Percentiles rank a stretch among this genome's conserved stretches.
Conservation (phyloP, 1,284 basidiomycete genomes). For the Puccinia hordei region DNA sequence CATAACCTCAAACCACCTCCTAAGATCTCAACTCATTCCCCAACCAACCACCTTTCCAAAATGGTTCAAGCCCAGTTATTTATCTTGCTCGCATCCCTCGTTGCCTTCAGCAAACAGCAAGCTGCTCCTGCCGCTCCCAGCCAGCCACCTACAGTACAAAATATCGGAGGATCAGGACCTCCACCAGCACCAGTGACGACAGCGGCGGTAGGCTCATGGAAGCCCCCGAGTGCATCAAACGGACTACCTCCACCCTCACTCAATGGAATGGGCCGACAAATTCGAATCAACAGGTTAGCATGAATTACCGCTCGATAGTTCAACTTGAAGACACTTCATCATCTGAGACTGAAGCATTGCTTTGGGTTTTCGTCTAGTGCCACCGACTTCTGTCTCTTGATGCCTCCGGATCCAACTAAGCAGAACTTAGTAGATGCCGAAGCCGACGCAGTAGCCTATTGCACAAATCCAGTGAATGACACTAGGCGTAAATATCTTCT, state of each 20-base stretch:
- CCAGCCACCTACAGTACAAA: background rate
- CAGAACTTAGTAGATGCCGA: constrained; percentile 57
- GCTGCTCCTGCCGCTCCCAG: constrained; percentile 18
- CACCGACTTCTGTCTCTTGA: constrained; percentile 56
- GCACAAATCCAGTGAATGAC: constrained; percentile 55
- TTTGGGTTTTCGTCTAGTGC: constrained; percentile 40
- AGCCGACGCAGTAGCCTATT: constrained; percentile 57
- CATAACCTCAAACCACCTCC: no score
- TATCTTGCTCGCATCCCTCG: background rate
- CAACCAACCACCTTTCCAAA: background rate
- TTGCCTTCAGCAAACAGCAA: constrained; percentile 3
- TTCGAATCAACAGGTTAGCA: constrained; percentile 35
- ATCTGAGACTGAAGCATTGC: background rate
- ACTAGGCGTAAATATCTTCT: constrained; percentile 53
- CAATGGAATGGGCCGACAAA: constrained; percentile 42
- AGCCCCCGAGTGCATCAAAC: constrained; percentile 42
- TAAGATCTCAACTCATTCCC: no score
- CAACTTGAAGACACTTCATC: background rate
- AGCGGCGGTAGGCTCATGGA: constrained; percentile 51
- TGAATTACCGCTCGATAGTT: background rate
- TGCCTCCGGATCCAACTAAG: constrained; percentile 56
- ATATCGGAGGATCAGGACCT: constrained; percentile 35
- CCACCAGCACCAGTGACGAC: constrained; percentile 31
- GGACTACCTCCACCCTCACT: constrained; percentile 28
- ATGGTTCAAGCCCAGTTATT: background rate